These are phyloP conservation scores for Potentilla sterilis DNA, from an alignment of 306 rosid species.

Conservation along the genomic window DNA sequence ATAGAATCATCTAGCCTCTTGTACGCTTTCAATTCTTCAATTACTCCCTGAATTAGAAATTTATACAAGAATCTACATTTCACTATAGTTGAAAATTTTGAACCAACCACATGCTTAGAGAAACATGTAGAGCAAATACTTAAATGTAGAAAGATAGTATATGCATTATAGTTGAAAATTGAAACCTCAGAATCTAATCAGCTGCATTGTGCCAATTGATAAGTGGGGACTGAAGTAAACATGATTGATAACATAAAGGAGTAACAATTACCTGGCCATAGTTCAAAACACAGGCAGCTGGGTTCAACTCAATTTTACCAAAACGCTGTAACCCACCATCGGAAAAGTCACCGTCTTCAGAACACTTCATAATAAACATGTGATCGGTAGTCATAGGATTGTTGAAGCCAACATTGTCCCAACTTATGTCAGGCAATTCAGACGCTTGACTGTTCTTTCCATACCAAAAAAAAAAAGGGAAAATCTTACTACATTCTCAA, in stretches of 20 bases:
- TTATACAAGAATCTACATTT: not conserved
- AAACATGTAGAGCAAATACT: not conserved
- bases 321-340: slow-evolving; percentile 19
- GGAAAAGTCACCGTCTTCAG: slow-evolving; percentile 3
- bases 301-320: slow-evolving; percentile 19
- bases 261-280: slow-evolving; percentile 17
- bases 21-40: slow-evolving; percentile 22
- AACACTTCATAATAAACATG: slow-evolving; percentile 23
- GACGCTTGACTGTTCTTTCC: not conserved
- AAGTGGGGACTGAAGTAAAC: not conserved
- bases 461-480: not conserved
- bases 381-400: slow-evolving; percentile 16
- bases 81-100: not conserved
- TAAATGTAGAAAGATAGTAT: not conserved
- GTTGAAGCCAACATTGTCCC: slow-evolving; percentile 16
- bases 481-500: not conserved
- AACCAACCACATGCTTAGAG: not conserved
- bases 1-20: slow-evolving; percentile 30
- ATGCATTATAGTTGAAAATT: not conserved
- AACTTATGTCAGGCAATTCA: slow-evolving; percentile 13
- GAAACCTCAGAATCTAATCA: not conserved
- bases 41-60: slow-evolving; percentile 1
- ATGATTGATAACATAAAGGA: not conserved
- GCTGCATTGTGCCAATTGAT: not conserved
- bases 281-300: slow-evolving; percentile 27